phyloP scores from a whole-genome alignment of 169 alveolate species.

The Besnoitia besnoiti region DNA sequence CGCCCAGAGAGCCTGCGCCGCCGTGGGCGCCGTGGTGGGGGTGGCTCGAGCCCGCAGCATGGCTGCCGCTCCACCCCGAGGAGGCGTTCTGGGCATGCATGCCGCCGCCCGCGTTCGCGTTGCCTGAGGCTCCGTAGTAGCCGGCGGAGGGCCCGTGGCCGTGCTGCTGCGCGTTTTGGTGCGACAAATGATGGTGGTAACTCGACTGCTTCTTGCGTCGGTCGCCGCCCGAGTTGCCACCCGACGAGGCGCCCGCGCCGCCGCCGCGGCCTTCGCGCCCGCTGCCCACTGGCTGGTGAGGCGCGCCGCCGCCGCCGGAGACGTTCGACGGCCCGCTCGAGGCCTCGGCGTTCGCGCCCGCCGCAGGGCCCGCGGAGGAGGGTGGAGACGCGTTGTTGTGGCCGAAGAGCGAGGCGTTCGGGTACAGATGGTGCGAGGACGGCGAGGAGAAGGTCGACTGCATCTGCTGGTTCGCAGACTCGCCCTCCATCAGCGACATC shows the following conservation, averaged over 20 bases:
- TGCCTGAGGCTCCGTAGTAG: not conserved
- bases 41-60: too few relatives aligned
- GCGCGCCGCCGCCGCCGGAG: not conserved
- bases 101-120: not conserved
- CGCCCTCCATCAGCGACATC: not conserved
- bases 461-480: not conserved
- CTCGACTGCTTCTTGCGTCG: not conserved
- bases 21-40: too few relatives aligned
- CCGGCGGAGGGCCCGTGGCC: too few relatives aligned
- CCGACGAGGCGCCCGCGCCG: too few relatives aligned
- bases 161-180: not conserved
- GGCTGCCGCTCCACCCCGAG: not conserved
- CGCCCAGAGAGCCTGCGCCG: too few relatives aligned
- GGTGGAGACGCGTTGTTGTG: too few relatives aligned
- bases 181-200: not conserved
- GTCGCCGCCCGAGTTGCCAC: not conserved
- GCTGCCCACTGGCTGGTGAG: not conserved
- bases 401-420: not conserved
- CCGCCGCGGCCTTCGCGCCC: not conserved
- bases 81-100: not conserved
- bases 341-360: not conserved
- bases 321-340: too few relatives aligned
- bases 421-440: not conserved
- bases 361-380: not conserved
- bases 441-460: not conserved